Conservation (phyloP, 305 asterid species). For the Fraxinus sp. region DNA sequence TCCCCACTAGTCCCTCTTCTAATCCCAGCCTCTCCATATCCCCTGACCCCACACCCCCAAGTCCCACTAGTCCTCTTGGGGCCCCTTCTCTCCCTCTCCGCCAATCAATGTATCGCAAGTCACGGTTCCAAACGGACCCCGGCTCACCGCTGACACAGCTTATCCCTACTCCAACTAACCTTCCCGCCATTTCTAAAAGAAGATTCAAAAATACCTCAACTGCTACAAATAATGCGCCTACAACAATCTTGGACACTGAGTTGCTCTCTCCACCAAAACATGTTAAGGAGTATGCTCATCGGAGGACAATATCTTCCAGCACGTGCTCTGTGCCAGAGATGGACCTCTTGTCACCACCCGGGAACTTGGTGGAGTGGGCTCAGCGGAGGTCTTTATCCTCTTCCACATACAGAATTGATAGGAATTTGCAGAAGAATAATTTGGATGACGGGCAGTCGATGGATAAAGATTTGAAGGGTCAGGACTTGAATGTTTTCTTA, state of each 20-base stretch:
- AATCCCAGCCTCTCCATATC: conserved; percentile 18
- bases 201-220: conserved; percentile 37
- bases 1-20: conserved; percentile 25
- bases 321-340: conserved; percentile 44
- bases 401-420: conserved; percentile 38
- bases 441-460: conserved; percentile 22
- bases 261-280: conserved; percentile 61
- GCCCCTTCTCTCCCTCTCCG: conserved; percentile 57
- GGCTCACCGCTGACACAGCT: conserved; percentile 38
- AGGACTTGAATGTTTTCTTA: conserved; percentile 46
- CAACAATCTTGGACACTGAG: conserved; percentile 27
- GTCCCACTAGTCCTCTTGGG: conserved; percentile 17
- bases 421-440: conserved; percentile 24
- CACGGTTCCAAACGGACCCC: conserved; percentile 59
- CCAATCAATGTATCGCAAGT: conserved; percentile 51
- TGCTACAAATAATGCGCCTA: conserved; percentile 12
- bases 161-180: conserved; percentile 33
- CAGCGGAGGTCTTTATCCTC: conserved; percentile 55
- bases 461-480: conserved; percentile 27
- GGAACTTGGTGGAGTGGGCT: conserved; percentile 55
- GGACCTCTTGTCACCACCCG: conserved; percentile 42
- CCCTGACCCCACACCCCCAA: conserved; percentile 40
- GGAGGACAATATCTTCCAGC: conserved; percentile 54
- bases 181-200: conserved; percentile 38
- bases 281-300: conserved; percentile 47